Conservation (phyloP, 495 filamentous ascomycete genomes). For the Saxispiralis lemnorum region DNA sequence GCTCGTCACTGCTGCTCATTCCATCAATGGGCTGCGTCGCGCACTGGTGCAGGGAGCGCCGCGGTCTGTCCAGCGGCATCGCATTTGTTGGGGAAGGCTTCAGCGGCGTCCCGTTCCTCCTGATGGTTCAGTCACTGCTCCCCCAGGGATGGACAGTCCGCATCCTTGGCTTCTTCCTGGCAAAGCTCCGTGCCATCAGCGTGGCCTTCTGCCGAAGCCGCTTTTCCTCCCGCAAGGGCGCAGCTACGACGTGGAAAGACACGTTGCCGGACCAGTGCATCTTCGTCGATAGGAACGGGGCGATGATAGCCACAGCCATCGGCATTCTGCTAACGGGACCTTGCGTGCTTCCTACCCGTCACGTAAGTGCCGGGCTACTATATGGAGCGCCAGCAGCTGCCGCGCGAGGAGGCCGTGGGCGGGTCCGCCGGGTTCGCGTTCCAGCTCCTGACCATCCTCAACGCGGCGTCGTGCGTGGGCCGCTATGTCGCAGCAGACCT, state of each 20-base stretch:
- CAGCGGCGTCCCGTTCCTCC: slow-evolving; percentile 45
- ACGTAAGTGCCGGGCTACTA: not conserved
- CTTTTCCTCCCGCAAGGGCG: slow-evolving; percentile 14
- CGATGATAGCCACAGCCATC: not conserved
- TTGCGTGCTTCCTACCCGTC: not conserved
- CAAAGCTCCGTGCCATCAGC: slow-evolving; percentile 34
- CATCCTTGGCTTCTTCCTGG: slow-evolving; percentile 39
- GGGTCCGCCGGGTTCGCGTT: not conserved
- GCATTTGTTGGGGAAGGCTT: slow-evolving; percentile 41
- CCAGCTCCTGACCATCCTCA: slow-evolving; percentile 3
- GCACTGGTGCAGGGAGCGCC: slow-evolving; percentile 46
- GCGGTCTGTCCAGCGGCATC: slow-evolving; percentile 46
- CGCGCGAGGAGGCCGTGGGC: not conserved
- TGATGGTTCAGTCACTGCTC: too few species aligned
- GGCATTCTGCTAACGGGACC: not conserved
- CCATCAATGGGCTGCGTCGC: slow-evolving; percentile 41
- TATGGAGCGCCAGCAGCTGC: not conserved
- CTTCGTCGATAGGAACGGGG: slow-evolving; percentile 1
- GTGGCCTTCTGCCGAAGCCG: slow-evolving; percentile 38
- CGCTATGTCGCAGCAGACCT: not conserved
- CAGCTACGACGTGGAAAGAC: not conserved
- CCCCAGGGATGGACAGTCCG: slow-evolving; percentile 39
- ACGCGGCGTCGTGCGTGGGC: not conserved
- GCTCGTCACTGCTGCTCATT: slow-evolving; percentile 40
- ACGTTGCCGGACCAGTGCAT: not conserved